Evolutionary conservation across 2,329 filamentous ascomycete genomes (phyloP).

Genomic region (Phyllosticta citrichinensis): DNA sequence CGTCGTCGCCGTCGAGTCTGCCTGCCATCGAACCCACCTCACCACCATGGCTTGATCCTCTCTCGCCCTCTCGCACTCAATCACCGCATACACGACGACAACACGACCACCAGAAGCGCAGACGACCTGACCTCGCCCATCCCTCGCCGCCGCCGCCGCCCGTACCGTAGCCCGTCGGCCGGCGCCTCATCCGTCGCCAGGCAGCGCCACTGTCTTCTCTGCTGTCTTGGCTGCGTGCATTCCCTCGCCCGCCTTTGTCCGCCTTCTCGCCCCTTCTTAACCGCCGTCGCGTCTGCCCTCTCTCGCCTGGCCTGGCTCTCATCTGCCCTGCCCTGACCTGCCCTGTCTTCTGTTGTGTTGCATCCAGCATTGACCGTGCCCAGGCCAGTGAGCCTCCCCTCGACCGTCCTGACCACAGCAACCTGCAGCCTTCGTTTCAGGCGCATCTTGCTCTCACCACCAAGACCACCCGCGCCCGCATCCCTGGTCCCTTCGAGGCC

Average conservation of each 20-base stretch:
- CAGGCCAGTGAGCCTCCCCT: slow-evolving; percentile 3
- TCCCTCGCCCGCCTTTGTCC: slow-evolving; percentile 5
- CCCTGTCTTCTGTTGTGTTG: slow-evolving; percentile 8
- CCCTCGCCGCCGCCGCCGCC: not conserved
- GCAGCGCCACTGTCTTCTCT: not conserved
- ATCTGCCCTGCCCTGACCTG: not conserved
- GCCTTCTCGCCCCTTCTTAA: slow-evolving; percentile 8
- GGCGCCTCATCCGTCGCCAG: not conserved
- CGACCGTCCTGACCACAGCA: not conserved
- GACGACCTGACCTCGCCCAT: not conserved
- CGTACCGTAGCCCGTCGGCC: not conserved
- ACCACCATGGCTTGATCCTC: too few relatives aligned
- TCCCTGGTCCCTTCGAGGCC: slow-evolving; percentile 8
- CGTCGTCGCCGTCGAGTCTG: too few relatives aligned
- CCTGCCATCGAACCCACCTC: too few relatives aligned
- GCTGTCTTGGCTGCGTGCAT: not conserved
- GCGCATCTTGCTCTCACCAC: slow-evolving; percentile 11
- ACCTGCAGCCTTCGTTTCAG: slow-evolving; percentile 11
- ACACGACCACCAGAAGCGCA: too few relatives aligned
- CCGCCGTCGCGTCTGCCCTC: not conserved
- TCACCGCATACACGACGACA: too few relatives aligned
- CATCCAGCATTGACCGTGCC: slow-evolving; percentile 8
- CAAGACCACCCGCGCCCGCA: not conserved
- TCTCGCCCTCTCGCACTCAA: too few relatives aligned
- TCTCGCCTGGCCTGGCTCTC: not conserved